Percentiles rank a stretch among this genome's conserved stretches.
These are phyloP conservation scores for Coniella vitis DNA, from an alignment of 2,329 filamentous ascomycete genomes.

Conservation along the genomic window DNA sequence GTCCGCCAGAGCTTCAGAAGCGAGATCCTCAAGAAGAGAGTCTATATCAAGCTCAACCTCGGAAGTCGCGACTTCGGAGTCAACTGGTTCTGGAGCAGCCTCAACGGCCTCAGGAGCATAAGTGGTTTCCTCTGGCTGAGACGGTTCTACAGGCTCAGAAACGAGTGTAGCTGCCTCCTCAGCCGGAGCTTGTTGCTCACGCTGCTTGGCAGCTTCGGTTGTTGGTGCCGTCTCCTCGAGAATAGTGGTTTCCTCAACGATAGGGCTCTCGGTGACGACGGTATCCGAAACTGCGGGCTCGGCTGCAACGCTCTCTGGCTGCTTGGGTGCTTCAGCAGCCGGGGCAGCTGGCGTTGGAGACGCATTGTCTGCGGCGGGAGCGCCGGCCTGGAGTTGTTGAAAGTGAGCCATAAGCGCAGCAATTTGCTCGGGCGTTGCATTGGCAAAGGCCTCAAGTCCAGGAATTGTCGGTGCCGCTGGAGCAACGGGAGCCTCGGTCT, in stretches of 20 bases:
- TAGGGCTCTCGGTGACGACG: background rate
- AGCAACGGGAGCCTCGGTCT: background rate
- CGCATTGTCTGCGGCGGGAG: background rate
- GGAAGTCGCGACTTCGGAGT: too few species aligned
- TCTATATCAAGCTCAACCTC: background rate
- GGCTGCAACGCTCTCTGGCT: background rate
- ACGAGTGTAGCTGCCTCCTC: background rate
- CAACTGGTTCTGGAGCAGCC: too few species aligned
- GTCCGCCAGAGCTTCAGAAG: background rate
- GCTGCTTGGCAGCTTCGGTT: background rate
- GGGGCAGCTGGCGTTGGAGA: background rate
- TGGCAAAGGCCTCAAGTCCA: background rate
- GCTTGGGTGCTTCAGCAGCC: background rate
- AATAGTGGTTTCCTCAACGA: background rate
- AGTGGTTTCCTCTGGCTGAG: background rate
- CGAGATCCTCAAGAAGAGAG: background rate
- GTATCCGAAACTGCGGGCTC: background rate
- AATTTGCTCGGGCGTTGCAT: background rate
- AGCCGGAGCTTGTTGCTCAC: background rate
- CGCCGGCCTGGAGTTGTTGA: background rate
- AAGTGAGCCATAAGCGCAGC: conserved; percentile 3
- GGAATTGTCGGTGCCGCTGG: background rate
- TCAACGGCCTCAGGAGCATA: too few species aligned
- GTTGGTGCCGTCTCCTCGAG: background rate
- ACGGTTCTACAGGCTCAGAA: background rate